These are phyloP conservation scores for Ascochyta lentis DNA, from an alignment of 2,329 filamentous ascomycete genomes.

Conservation along the genomic window DNA sequence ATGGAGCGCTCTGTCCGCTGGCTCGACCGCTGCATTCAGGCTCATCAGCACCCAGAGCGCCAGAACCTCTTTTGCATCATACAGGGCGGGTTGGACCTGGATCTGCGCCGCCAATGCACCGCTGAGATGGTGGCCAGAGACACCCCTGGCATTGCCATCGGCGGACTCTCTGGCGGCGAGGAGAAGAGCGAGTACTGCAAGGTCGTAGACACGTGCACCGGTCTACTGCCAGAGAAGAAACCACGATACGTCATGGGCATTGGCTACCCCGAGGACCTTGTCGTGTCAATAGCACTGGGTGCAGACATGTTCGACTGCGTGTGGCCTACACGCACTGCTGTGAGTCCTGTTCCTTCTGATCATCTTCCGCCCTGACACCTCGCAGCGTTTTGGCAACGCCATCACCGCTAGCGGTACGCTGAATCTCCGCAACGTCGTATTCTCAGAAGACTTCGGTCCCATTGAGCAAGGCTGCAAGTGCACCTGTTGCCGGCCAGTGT, in stretches of 20 bases:
- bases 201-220: conserved; percentile 87
- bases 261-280: conserved; percentile 92
- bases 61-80: conserved; percentile 99
- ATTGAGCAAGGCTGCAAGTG: conserved; percentile 86
- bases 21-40: conserved; percentile 92
- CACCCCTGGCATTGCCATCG: conserved; percentile 96
- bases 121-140: conserved; percentile 85
- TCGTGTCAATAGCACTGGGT: conserved; percentile 90
- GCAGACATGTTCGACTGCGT: conserved; percentile 99
- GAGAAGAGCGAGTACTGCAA: conserved; percentile 91
- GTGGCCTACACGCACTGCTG: conserved; percentile 93
- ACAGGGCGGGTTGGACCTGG: conserved; percentile 89
- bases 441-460: conserved; percentile 79
- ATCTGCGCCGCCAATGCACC: conserved; percentile 84
- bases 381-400: conserved; percentile 85
- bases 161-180: conserved; percentile 92
- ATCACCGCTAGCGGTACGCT: conserved; percentile 82
- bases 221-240: conserved; percentile 83
- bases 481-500: conserved; percentile 71
- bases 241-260: conserved; percentile 99
- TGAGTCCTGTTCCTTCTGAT: conserved; percentile 43
- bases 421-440: conserved; percentile 80
- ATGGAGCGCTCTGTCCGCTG: conserved; percentile 95
- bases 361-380: conserved; percentile 5
- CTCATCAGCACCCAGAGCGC: conserved; percentile 79